phyloP scores from a whole-genome alignment of 164 flowering plant genomes.

The grape (Vitis vinifera) region DNA sequence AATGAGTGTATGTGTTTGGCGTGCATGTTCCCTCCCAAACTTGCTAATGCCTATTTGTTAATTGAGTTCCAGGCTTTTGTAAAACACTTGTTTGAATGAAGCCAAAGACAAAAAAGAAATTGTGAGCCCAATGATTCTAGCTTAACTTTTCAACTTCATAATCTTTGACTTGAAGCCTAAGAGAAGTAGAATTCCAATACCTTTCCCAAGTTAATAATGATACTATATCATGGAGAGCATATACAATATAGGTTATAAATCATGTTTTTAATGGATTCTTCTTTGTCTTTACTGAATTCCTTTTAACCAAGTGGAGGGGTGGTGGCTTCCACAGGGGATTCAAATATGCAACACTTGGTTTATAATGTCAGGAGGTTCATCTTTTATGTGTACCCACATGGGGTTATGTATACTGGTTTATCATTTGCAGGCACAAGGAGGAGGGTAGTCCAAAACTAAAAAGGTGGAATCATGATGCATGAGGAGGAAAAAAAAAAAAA shows the following conservation, averaged over 20 bases:
- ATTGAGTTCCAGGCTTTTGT: not conserved
- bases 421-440: no score
- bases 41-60: not conserved
- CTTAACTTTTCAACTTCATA: slow-evolving; percentile 13
- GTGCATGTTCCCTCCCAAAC: slow-evolving; percentile 1
- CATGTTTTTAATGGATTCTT: not conserved
- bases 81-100: not conserved
- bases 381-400: no score
- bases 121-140: slow-evolving; percentile 9
- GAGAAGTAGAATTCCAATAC: slow-evolving; percentile 14
- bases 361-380: no score
- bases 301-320: not conserved
- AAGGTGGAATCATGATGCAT: not conserved
- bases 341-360: no score
- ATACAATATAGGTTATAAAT: not conserved
- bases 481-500: not conserved
- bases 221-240: no score
- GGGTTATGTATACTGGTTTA: no score
- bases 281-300: slow-evolving; percentile 7
- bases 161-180: slow-evolving; percentile 29
- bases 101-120: not conserved
- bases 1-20: not conserved
- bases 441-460: no score
- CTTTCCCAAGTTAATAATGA: no score
- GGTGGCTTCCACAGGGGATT: not conserved